Base-by-base conservation (phyloP, 176 grass and related monocot genomes). In the Coix lacrymajobi region DNA sequence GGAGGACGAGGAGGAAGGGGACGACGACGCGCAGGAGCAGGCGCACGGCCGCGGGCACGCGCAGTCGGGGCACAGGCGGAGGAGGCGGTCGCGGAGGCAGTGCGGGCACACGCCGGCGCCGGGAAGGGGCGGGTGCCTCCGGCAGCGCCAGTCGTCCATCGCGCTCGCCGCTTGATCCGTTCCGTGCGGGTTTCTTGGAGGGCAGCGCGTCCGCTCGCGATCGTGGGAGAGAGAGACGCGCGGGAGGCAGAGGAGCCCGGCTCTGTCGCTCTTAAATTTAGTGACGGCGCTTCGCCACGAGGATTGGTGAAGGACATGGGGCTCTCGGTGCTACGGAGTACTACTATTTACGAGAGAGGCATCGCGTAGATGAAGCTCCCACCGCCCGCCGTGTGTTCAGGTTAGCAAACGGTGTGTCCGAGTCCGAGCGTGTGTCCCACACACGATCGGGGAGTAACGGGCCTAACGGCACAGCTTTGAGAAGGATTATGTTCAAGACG, bases 41-140 rank as follows among this genome's bases (percentile, higher is more conserved):
- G 73, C 29, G 80, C 96, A 95, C 25, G 93, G 96, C 4, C 91
- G 89, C 33, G 81, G 11, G 49, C 52, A 44, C 14, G 91, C 93
- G 83, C 96, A 99, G 13, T 96, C 87, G 5, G 91, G 91, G 78
- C 96, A 99, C 40, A 99, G 91, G 20, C 80, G 89, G 72, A 93
- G 69, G 41, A 96, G 89, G 29, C 85, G 87, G 37, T 99, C 87
- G 56, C 66, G 89, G 79, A 99, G 91, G 91, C 93, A 99, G 65
- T 76, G 22, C 30, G 96, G 79, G 69, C 96, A 96, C 62, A 92
- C 91, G 34, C 91, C 90, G 57, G 28, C 83, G 89, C 33, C 54
- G 5, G 84, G 51, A 7, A 14, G 0, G 4, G 83, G 2, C 11
- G 25, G 79, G 74, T 99, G 96, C 68, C 51, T 83, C 74, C 87